Evolutionary conservation across 495 filamentous ascomycete genomes (phyloP).

Genomic region (Hypoxylon intermedium): DNA sequence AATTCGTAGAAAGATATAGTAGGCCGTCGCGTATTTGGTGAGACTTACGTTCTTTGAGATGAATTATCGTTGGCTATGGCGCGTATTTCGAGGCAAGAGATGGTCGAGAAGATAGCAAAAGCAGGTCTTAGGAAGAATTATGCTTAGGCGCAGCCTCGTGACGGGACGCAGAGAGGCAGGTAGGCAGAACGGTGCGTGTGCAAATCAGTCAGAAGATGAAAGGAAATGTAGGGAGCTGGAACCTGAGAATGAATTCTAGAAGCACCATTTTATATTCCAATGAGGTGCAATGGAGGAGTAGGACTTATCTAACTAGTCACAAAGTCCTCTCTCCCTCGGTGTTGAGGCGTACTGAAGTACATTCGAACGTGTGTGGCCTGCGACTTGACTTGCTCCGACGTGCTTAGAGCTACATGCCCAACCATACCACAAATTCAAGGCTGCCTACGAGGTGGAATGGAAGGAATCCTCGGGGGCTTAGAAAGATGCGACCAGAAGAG

Average conservation of each 20-base stretch:
- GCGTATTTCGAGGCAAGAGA: constrained; percentile 1
- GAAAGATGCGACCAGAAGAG: neutral
- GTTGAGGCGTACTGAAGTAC: too few relatives aligned
- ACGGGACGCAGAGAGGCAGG: constrained; percentile 5
- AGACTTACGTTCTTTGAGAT: constrained; percentile 39
- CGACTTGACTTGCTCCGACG: neutral
- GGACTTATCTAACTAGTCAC: too few relatives aligned
- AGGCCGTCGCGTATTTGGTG: neutral
- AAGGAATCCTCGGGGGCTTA: neutral
- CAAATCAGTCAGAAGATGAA: constrained; percentile 20
- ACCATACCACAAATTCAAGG: neutral
- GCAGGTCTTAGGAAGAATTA: constrained; percentile 1
- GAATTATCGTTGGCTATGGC: too few relatives aligned
- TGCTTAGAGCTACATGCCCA: neutral
- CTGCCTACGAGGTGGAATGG: neutral
- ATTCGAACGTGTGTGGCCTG: neutral
- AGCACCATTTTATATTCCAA: too few relatives aligned
- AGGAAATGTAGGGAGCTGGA: constrained; percentile 16
- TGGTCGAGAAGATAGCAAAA: constrained; percentile 3
- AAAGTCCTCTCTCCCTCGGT: too few relatives aligned
- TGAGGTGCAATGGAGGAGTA: too few relatives aligned
- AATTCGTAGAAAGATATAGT: neutral
- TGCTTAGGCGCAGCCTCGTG: constrained; percentile 20
- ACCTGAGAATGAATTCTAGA: too few relatives aligned
- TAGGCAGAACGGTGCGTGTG: constrained; percentile 15